These are phyloP conservation scores for Blastomyces percursus DNA, from an alignment of 2,329 filamentous ascomycete genomes.

Conservation along the genomic window DNA sequence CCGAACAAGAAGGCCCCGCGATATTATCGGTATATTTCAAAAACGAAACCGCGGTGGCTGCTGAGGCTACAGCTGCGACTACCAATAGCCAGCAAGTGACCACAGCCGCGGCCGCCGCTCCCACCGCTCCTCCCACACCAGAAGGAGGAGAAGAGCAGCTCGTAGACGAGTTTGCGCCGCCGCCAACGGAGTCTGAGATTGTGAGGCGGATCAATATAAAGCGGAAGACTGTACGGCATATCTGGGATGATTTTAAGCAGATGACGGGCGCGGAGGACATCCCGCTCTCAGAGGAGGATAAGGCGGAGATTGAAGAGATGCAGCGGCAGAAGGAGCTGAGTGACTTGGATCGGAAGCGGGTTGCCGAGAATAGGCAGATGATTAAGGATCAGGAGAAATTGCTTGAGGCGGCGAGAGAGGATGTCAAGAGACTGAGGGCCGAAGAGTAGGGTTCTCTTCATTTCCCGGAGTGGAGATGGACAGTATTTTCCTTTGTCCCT, in stretches of 20 bases:
- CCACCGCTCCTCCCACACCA: constrained; percentile 16
- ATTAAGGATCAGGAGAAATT: constrained; percentile 38
- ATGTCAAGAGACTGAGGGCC: constrained; percentile 33
- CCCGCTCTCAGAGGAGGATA: constrained; percentile 25
- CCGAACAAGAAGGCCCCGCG: constrained; percentile 37
- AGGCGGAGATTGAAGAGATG: constrained; percentile 26
- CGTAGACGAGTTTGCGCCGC: constrained; percentile 27
- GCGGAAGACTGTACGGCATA: constrained; percentile 29
- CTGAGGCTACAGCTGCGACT: constrained; percentile 15
- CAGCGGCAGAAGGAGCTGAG: constrained; percentile 26
- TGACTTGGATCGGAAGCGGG: constrained; percentile 30
- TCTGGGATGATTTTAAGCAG: constrained; percentile 34
- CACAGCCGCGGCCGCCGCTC: too few relatives aligned
- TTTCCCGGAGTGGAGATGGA: neutral
- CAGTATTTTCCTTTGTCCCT: neutral
- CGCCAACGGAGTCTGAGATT: constrained; percentile 23
- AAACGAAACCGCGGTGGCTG: constrained; percentile 16
- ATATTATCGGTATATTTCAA: constrained; percentile 35
- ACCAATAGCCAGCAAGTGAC: neutral
- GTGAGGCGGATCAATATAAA: constrained; percentile 30
- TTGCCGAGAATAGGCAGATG: constrained; percentile 31
- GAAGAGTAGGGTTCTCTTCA: constrained; percentile 15
- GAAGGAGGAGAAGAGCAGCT: neutral
- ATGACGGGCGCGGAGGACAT: constrained; percentile 41
- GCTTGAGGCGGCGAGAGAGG: constrained; percentile 34